A percentile compares a stretch with the other conserved stretches of the same genome.
phyloP scores from a whole-genome alignment of 2,329 filamentous ascomycete genomes.

The Fusarium oxysporum region DNA sequence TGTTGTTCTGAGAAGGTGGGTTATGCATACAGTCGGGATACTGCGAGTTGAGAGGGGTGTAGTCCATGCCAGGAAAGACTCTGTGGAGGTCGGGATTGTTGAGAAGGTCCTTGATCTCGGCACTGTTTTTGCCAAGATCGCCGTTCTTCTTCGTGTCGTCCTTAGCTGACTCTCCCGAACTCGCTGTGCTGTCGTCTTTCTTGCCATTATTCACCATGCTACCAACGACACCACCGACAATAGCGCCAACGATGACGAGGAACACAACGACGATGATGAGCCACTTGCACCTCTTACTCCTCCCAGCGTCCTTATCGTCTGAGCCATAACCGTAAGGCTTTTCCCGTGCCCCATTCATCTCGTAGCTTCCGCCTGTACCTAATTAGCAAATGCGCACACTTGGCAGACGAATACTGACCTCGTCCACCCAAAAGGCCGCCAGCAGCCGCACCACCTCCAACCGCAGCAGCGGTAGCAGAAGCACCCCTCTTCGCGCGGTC shows the following conservation, averaged over 20 bases:
- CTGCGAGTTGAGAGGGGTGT: slow-evolving; percentile 91
- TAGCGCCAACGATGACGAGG: slow-evolving; percentile 74
- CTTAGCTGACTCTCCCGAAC: slow-evolving; percentile 61
- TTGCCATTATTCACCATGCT: slow-evolving; percentile 68
- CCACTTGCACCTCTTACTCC: slow-evolving; percentile 76
- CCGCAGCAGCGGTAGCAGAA: slow-evolving; percentile 56
- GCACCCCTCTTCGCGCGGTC: slow-evolving; percentile 45
- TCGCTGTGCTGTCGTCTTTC: slow-evolving; percentile 15
- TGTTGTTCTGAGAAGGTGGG: slow-evolving; percentile 91
- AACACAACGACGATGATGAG: slow-evolving; percentile 73
- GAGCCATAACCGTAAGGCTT: slow-evolving; percentile 73
- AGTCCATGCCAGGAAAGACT: slow-evolving; percentile 95
- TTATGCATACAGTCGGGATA: slow-evolving; percentile 84
- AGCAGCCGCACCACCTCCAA: slow-evolving; percentile 58
- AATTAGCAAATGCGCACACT: slow-evolving; percentile 14
- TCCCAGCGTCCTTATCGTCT: slow-evolving; percentile 68
- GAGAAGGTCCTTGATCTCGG: slow-evolving; percentile 83
- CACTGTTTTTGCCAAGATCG: slow-evolving; percentile 78
- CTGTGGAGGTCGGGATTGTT: slow-evolving; percentile 87
- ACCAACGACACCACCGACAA: slow-evolving; percentile 80
- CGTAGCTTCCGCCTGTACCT: slow-evolving; percentile 46
- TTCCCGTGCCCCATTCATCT: slow-evolving; percentile 57
- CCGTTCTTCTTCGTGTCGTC: slow-evolving; percentile 73
- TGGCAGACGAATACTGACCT: slow-evolving; percentile 30
- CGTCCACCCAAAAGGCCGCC: slow-evolving; percentile 50